phyloP scores from a whole-genome alignment of 345 rosid species.

The Eucalyptus tenuipes region DNA sequence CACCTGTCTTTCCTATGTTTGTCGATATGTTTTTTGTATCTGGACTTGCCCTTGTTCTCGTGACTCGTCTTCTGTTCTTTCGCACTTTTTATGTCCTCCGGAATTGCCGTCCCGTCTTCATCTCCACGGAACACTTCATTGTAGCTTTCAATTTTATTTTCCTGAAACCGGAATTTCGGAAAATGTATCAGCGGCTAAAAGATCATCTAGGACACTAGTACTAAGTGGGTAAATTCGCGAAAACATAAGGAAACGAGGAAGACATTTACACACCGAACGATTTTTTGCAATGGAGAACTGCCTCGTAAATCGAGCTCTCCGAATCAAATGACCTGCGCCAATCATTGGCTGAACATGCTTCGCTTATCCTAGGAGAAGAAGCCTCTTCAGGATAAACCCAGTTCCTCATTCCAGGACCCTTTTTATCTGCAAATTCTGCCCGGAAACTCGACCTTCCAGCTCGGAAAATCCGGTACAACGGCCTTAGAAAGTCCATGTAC shows the following conservation, averaged over 20 bases:
- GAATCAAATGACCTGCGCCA: conserved; percentile 78
- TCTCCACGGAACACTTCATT: neutral
- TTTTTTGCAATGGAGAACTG: conserved; percentile 94
- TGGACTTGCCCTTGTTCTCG: neutral
- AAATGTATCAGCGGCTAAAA: neutral
- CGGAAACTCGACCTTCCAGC: conserved; percentile 26
- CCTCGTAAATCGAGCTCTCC: conserved; percentile 84
- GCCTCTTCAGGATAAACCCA: conserved; percentile 31
- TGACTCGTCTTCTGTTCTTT: neutral
- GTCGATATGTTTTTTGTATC: neutral
- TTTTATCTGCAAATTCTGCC: conserved; percentile 11
- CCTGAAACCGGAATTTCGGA: neutral
- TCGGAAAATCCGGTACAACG: conserved; percentile 35
- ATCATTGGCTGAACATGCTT: conserved; percentile 36
- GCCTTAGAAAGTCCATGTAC: conserved; percentile 60
- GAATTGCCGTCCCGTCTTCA: neutral
- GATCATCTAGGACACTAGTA: neutral
- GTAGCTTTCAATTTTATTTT: neutral
- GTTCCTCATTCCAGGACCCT: conserved; percentile 16
- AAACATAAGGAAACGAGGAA: neutral
- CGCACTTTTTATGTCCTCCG: neutral
- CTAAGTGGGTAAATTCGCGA: neutral
- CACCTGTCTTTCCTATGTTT: neutral
- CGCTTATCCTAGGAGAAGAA: conserved; percentile 55
- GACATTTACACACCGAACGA: conserved; percentile 39